Conservation (phyloP, 2,329 filamentous ascomycete genomes). For the Colletotrichum falcatum region DNA sequence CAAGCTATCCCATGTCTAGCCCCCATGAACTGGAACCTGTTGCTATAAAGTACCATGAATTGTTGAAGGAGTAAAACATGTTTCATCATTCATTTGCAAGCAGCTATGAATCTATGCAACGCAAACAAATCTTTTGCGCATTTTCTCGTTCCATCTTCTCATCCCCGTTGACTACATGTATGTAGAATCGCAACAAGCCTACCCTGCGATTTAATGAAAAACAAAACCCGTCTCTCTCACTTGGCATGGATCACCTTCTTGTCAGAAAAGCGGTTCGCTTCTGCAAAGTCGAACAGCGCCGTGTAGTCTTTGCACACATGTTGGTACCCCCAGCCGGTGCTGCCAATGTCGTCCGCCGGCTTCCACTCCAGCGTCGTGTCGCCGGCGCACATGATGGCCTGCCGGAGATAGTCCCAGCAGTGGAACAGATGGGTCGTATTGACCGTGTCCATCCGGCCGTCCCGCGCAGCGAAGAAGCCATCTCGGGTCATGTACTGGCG, state of each 20-base stretch:
- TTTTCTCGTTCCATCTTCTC: too few species aligned
- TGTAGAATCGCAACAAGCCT: too few species aligned
- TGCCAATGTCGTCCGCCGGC: neutral
- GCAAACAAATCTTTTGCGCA: too few species aligned
- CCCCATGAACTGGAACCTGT: too few species aligned
- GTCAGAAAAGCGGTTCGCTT: slow-evolving; percentile 27
- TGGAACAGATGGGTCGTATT: slow-evolving; percentile 55
- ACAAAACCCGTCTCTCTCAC: neutral
- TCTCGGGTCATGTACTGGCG: neutral
- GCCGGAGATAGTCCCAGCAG: slow-evolving; percentile 55
- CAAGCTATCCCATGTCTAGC: too few species aligned
- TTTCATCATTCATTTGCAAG: too few species aligned
- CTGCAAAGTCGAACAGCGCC: slow-evolving; percentile 43
- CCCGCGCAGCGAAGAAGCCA: neutral
- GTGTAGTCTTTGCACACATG: slow-evolving; percentile 47
- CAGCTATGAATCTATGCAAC: too few species aligned
- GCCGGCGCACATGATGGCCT: slow-evolving; percentile 59
- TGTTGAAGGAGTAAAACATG: too few species aligned
- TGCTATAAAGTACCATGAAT: too few species aligned
- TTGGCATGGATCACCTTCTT: neutral
- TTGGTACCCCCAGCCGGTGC: slow-evolving; percentile 40
- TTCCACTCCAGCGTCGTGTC: slow-evolving; percentile 59
- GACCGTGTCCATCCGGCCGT: neutral
- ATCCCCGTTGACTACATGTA: too few species aligned
- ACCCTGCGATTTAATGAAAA: too few species aligned